Conservation (phyloP, 1,139 yeast genomes). For the Zygoascus sp. region DNA sequence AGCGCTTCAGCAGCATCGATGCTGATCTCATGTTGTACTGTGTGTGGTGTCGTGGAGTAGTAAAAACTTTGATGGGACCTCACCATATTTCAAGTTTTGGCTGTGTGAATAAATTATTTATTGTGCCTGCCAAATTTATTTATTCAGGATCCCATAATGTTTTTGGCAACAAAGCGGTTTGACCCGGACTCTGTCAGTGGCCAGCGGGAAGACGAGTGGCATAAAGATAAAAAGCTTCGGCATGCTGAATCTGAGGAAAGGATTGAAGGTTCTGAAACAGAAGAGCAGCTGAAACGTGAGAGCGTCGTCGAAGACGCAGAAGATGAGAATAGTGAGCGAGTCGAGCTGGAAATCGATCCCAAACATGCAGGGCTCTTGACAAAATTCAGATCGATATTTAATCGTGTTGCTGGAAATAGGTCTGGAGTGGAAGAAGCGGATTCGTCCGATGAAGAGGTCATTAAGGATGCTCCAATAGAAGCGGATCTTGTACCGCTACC, state of each 20-base stretch:
- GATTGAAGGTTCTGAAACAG: no score
- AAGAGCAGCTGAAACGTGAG: not conserved
- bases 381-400: constrained; percentile 17
- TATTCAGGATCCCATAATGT: constrained; percentile 14
- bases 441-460: constrained; percentile 18
- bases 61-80: constrained; percentile 7
- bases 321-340: not conserved
- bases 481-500: constrained; percentile 71
- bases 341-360: constrained; percentile 16
- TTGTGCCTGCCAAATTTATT: not conserved
- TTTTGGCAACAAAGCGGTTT: constrained; percentile 21
- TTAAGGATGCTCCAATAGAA: constrained; percentile 21
- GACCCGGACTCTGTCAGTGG: constrained; percentile 20
- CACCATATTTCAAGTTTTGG: not conserved
- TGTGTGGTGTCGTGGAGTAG: constrained; percentile 11
- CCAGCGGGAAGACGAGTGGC: not conserved
- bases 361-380: constrained; percentile 21
- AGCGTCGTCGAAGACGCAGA: constrained; percentile 13
- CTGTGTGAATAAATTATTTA: constrained; percentile 5
- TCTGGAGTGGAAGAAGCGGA: constrained; percentile 16
- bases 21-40: constrained; percentile 52
- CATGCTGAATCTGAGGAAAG: no score
- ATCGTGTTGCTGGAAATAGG: not conserved
- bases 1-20: constrained; percentile 53
- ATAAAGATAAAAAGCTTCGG: constrained; percentile 16